phyloP scores from a whole-genome alignment of 164 flowering plant genomes.

The Piper betle region DNA sequence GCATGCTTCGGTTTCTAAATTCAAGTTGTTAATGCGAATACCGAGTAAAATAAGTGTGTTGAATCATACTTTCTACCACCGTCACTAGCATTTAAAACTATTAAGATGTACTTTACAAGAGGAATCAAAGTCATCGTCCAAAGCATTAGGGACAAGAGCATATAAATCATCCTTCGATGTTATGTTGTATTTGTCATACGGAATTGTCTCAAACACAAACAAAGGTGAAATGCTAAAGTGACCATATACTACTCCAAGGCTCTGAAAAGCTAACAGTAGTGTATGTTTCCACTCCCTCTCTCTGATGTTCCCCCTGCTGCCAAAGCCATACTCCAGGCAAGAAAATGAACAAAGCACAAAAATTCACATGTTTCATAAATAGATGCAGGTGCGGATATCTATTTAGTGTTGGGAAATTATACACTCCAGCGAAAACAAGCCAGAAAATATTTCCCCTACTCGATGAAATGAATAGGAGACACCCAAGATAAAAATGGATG shows the following conservation, averaged over 20 bases:
- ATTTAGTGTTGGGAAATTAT: too few species aligned
- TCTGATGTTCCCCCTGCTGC: constrained; percentile 7
- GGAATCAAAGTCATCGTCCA: constrained; percentile 56
- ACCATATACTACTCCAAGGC: constrained; percentile 62
- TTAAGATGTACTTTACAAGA: constrained; percentile 42
- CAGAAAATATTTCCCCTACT: too few species aligned
- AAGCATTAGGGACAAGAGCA: constrained; percentile 43
- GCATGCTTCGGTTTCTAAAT: neutral
- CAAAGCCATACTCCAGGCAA: too few species aligned
- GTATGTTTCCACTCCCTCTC: constrained; percentile 42
- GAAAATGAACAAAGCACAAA: too few species aligned
- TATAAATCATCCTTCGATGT: constrained; percentile 22
- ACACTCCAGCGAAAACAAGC: too few species aligned
- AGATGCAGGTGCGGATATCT: too few species aligned
- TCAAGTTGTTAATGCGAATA: neutral
- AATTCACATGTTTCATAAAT: too few species aligned
- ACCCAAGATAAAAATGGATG: too few species aligned
- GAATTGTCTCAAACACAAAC: constrained; percentile 38
- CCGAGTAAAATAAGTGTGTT: neutral
- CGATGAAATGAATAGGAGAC: too few species aligned
- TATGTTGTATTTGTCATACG: constrained; percentile 10
- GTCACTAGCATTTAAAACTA: constrained; percentile 50
- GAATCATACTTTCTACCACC: constrained; percentile 44
- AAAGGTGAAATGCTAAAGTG: constrained; percentile 56
- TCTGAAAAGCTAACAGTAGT: constrained; percentile 49